Base-by-base conservation (phyloP, 805 yeast genomes). In the Kluyveromyces dobzhanskii region DNA sequence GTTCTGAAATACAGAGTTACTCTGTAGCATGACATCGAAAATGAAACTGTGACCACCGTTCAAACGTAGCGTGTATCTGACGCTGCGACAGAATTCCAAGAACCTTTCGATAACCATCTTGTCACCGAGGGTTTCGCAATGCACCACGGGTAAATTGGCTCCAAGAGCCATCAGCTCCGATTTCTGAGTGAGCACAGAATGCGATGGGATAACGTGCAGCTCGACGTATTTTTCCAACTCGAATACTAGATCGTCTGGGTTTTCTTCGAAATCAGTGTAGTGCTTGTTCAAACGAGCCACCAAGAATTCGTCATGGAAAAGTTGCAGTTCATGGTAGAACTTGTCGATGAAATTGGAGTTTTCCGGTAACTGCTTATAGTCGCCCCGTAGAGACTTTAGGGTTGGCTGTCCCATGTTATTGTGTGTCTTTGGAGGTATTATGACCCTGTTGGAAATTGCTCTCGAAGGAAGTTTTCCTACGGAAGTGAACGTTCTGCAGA, bases 11-110 rank as follows among this genome's bases (percentile, higher is more conserved):
- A 64, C 62, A 41, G 57, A 51, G 39, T 72, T 73, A 44, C 72
- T 74, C 37, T 73, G 70, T 16, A 75, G 50, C 30, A 79, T 51
- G 1, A 79, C 63, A 49, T 80, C 86, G 49, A 80, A 66, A 10
- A 75, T 66, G 38, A 71, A 72, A 2, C 79, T 64, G 47, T 76
- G 71, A 1, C 79, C 80, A 13, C 81, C 80, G 48, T 80, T 79
- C 25, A 73, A 47, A 13, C 59, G 56, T 31, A 73, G 54, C 25
- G 78, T 62, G 41, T 65, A 50, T 47, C 64, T 64, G 33, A 73
- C 61, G 32, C 67, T 70, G 24, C 57, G 56, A 5, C 69, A 52
- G 41, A 73, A 66, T 35, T 64, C 62, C 7, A 56, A 41, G 40
- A 60, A 63, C 28, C 60, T 49, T 30, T 57, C 56, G 11, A 54